Percentiles rank a stretch among this genome's conserved stretches.
phyloP scores from a whole-genome alignment of 805 yeast species.

The Candida pini region DNA sequence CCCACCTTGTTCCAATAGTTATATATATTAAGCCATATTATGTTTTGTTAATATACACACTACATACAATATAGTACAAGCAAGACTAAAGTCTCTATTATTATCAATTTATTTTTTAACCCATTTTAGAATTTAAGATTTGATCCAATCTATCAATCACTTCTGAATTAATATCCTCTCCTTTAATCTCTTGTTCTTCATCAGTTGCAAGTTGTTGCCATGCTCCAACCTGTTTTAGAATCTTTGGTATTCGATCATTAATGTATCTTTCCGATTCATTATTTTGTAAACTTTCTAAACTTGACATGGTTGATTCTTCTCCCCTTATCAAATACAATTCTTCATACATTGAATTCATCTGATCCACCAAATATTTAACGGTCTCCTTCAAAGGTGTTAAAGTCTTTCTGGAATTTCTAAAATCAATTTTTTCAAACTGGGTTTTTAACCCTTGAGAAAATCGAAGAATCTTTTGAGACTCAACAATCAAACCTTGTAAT shows the following conservation, averaged over 20 bases:
- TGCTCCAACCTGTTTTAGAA: slow-evolving; percentile 9
- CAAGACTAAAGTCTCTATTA: too few species aligned
- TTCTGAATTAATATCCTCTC: slow-evolving; percentile 6
- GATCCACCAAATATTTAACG: slow-evolving; percentile 18
- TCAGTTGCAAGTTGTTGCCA: background rate
- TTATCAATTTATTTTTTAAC: too few species aligned
- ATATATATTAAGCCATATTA: too few species aligned
- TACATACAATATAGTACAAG: too few species aligned
- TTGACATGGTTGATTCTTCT: slow-evolving; percentile 7
- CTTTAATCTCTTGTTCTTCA: slow-evolving; percentile 1
- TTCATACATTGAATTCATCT: slow-evolving; percentile 18
- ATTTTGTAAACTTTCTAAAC: slow-evolving; percentile 5
- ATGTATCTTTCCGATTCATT: slow-evolving; percentile 16
- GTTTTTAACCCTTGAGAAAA: slow-evolving; percentile 19
- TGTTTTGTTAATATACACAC: too few species aligned
- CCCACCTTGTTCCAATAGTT: too few species aligned
- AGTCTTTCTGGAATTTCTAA: slow-evolving; percentile 5
- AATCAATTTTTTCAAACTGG: slow-evolving; percentile 10
- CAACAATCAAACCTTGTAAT: slow-evolving; percentile 33
- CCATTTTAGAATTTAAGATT: too few species aligned
- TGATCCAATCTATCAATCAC: slow-evolving; percentile 10
- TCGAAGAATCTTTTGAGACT: slow-evolving; percentile 33
- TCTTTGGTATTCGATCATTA: slow-evolving; percentile 12
- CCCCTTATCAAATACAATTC: slow-evolving; percentile 11
- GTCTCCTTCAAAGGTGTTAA: slow-evolving; percentile 25